Conservation (phyloP, 176 grass and related monocot species). For the Oryza coarctata region DNA sequence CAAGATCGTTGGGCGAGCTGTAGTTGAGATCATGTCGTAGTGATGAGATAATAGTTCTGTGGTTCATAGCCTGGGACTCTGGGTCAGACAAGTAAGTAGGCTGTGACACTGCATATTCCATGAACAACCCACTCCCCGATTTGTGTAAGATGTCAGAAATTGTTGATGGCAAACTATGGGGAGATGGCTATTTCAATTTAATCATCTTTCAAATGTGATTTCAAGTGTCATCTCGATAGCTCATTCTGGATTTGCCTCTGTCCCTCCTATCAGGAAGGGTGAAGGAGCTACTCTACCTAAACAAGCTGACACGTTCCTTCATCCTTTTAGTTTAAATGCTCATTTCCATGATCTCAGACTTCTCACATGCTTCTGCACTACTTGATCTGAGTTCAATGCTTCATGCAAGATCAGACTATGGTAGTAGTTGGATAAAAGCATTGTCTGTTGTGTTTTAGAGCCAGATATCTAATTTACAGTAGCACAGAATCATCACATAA, state of each 20-base stretch:
- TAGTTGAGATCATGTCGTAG: constrained; percentile 76
- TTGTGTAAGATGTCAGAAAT: constrained; percentile 12
- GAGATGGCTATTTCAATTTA: not conserved
- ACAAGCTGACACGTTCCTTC: not conserved
- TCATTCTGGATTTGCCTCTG: not conserved
- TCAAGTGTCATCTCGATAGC: not conserved
- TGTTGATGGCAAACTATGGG: not conserved
- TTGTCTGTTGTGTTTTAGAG: not conserved
- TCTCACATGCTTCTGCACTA: not conserved
- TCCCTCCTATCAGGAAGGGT: not conserved
- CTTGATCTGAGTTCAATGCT: not conserved
- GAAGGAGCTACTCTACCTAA: not conserved
- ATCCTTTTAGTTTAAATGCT: not conserved
- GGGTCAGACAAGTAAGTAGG: constrained; percentile 20
- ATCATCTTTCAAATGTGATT: not conserved
- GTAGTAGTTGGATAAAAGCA: not conserved
- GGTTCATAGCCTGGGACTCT: not conserved
- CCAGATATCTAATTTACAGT: not conserved
- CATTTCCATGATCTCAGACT: not conserved
- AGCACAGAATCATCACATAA: not conserved
- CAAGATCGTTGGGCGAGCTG: constrained; percentile 80
- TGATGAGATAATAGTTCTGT: constrained; percentile 11
- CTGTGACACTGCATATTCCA: not conserved
- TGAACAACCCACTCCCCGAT: not conserved
- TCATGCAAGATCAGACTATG: not conserved